Evolutionary conservation across 495 filamentous ascomycete genomes (phyloP), one percentile per base, ranked within the genome.

Genomic region (Poronia punctata): DNA sequence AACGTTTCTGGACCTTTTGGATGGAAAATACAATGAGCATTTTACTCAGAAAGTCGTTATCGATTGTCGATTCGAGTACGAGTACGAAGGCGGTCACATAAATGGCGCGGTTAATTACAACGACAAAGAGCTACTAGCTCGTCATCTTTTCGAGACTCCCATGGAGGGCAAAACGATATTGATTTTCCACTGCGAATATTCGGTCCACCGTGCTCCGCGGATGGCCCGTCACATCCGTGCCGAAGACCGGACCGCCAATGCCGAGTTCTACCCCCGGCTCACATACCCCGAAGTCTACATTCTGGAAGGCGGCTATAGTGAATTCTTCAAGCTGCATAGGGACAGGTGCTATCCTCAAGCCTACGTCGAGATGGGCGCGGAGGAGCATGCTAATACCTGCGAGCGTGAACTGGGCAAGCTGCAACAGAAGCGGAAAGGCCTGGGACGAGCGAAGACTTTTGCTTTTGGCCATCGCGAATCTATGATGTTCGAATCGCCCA

Each of bases 21-120:
- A 95, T 61, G 86, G 86, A 25, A 83, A 85, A 50, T 96, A 80
- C 59, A 76, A 78, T 42, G 70, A 78, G 11, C 51, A 74, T 2
- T 97, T 81, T 53, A 79, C 85, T 36, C 74, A 86, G 44, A 79
- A 83, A 46, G 72, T 92, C 59, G 69, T 99, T 49, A 79, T 99
- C 37, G 93, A 99, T 54, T 99, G 93, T 57, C 84, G 92, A 8
- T 99, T 99, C 59, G 93, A 97, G 63, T 99, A 97, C 60, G 93
- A 99, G 64, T 99, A 89, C 60, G 82, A 94, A 21, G 93, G 93
- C 30, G 93, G 93, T 12, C 93, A 99, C 56, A 95, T 99, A 46
- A 74, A 84, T 34, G 84, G 84, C 0, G 93, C 93, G 22, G 65
- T 94, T 53, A 99, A 99, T 66, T 87, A 84, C 67, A 96, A 95